Base-by-base conservation (phyloP, 2,329 filamentous ascomycete genomes). In the Colletotrichum cuscutae region DNA sequence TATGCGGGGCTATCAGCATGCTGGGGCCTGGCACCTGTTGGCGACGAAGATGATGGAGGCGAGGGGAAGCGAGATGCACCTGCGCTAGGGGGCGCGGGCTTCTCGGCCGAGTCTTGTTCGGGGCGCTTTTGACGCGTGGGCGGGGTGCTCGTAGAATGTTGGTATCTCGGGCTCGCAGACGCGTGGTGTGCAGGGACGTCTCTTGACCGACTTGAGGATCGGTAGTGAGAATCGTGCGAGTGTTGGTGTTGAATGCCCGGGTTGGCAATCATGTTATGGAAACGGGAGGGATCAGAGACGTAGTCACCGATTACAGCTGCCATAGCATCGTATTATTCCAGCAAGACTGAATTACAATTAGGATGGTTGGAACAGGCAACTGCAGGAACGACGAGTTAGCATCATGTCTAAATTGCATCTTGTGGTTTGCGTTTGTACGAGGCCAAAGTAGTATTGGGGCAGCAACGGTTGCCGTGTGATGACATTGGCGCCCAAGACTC, bases 281-380 rank as follows among this genome's bases (percentile, higher is more conserved):
- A 92, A 84, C 91, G 89, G 78, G 90, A 88, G 77, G 91, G 87
- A 84, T 94, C 91, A 82, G 93, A 89, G 84, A 91, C 90, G 85
- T 91, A 91, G 86, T 96, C 94, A 82, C 89, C 89, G 77, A 91
- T 88, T 83, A 91, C 82, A 83, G 89, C 86, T 80, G 89, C 90
- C 90, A 92, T 92, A 84, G 82, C 87, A 85, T 85, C 79, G 78
- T 80, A 46, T 73, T 75, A 75, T 76, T 63, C 74, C 73, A 73
- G 67, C 35, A 49, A 15, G 22, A 68, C 62, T 57, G 65, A 67
- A 72, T 75, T 74, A 70, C 37, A 65, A 77, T 73, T 76, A 76
- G 22, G 57, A 53, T 37, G 30, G 15, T 64, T 24, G 67, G 71
- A 60, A 63, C 58, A 66, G 71, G 63, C 73, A 67, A 49, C 71